A percentile compares a stretch with the other conserved stretches of the same genome.
These are phyloP conservation scores for Leccinum sublutescens DNA, from an alignment of 768 basidiomycete genomes.

Conservation along the genomic window DNA sequence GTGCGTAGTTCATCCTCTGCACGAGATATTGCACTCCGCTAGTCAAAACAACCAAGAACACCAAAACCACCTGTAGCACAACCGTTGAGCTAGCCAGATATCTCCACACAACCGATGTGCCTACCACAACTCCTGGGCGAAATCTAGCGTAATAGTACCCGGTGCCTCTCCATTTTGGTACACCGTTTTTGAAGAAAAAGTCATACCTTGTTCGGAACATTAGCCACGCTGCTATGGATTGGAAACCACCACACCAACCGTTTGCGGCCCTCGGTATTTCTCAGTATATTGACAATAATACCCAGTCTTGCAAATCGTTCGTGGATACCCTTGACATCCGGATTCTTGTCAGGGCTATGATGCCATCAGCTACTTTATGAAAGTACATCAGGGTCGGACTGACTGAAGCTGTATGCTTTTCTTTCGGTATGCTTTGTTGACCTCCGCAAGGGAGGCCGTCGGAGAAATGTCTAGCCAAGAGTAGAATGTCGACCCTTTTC, in stretches of 20 bases:
- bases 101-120: conserved; percentile 20
- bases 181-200: conserved; percentile 97
- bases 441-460: conserved; percentile 71
- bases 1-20: conserved; percentile 72
- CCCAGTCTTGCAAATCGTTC: conserved; percentile 93
- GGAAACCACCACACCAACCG: conserved; percentile 47
- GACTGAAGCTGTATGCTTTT: conserved; percentile 90
- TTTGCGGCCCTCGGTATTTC: conserved; percentile 71
- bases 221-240: neutral
- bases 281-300: conserved; percentile 77
- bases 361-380: conserved; percentile 2
- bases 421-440: conserved; percentile 88
- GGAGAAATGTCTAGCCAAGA: conserved; percentile 83
- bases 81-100: conserved; percentile 1
- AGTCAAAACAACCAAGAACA: conserved; percentile 75
- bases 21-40: conserved; percentile 82
- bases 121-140: conserved; percentile 84
- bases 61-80: conserved; percentile 59
- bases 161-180: conserved; percentile 94
- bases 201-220: conserved; percentile 56
- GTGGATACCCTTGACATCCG: conserved; percentile 72
- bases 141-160: conserved; percentile 97
- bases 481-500: conserved; percentile 94
- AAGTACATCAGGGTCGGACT: conserved; percentile 30
- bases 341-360: conserved; percentile 92